Base-by-base conservation (phyloP, 441 rosid genomes). In the Biscutella auriculata region DNA sequence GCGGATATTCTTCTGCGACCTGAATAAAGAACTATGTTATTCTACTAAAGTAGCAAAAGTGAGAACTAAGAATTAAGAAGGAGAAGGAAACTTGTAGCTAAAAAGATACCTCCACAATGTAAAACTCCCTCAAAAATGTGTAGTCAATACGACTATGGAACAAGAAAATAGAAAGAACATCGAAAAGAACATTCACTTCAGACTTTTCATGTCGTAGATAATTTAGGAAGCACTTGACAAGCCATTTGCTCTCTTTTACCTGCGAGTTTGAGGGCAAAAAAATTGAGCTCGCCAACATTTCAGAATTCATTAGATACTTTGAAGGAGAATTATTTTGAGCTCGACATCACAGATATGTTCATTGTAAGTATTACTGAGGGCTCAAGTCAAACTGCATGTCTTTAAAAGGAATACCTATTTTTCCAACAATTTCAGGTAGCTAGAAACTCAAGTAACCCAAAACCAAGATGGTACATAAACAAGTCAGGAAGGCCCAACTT, bases 161-260 rank as follows among this genome's bases (percentile, higher is more conserved):
- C 78, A 87, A 64, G 82, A 94, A 94, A 70, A 94, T 85, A 50
- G 95, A 87, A 43, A 90, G 95, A 50, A 86, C 82, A 63, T 94
- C 99, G 51, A 94, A 85, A 50, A 94, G 95, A 75, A 88, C 83
- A 61, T 79, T 82, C 44, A 90, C 73, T 82, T 94, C 97, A 17
- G 73, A 66, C 68, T 84, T 79, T 70, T 89, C 97, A 77, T 82
- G 85, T 62, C 90, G 84, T 42, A 88, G 70, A 73, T 85, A 94
- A 76, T 86, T 94, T 58, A 87, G 80, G 83, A 94, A 87, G 82
- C 99, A 90, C 71, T 90, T 90, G 68, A 94, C 82, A 62, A 94
- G 95, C 99, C 99, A 94, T 79, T 94, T 94, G 90, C 99, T 94
- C 83, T 94, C 99, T 69, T 90, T 94, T 28, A 94, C 95, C 99